Base-by-base conservation (phyloP, 2,329 filamentous ascomycete species). In the Amesomyces nigricolor region DNA sequence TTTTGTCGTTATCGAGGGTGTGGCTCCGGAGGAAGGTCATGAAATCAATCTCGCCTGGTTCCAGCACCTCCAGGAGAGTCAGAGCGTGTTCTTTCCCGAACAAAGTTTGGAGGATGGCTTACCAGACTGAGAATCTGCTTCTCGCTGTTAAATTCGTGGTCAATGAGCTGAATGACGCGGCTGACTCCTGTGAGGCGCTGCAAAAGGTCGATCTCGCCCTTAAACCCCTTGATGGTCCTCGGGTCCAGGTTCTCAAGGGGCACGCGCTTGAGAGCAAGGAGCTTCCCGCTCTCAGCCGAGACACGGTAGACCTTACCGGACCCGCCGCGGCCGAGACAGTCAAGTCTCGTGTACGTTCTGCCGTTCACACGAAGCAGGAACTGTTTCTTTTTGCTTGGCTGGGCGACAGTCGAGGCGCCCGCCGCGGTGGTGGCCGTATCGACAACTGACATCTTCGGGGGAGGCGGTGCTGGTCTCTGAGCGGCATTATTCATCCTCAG, bases 301-400 rank as follows among this genome's bases (percentile, higher is more conserved):
- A 99, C 94, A 45, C 91, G 86, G 71, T 96, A 99, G 1, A 99
- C 94, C 66, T 95, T 91, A 48, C 88, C 91, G 63, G 90, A 96
- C 32, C 94, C 94, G 59, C 94, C 94, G 56, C 91, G 86, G 9
- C 94, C 94, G 62, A 99, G 86, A 62, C 88, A 89, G 68, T 96
- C 91, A 59, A 97, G 81, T 46, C 92, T 82, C 19, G 91, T 94
- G 67, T 95, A 99, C 37, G 85, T 82, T 67, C 95, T 95, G 58
- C 90, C 89, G 67, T 99, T 99, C 58, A 99, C 85, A 46, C 86
- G 85, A 56, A 97, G 80, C 56, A 92, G 86, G 60, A 90, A 89
- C 46, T 90, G 83, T 66, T 90, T 89, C 70, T 88, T 91, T 69
- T 79, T 80, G 56, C 61, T 67, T 19, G 75, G 76, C 66, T 91